These are phyloP conservation scores for Capsicum baccatum DNA, from an alignment of 257 asterid genomes.

Conservation along the genomic window DNA sequence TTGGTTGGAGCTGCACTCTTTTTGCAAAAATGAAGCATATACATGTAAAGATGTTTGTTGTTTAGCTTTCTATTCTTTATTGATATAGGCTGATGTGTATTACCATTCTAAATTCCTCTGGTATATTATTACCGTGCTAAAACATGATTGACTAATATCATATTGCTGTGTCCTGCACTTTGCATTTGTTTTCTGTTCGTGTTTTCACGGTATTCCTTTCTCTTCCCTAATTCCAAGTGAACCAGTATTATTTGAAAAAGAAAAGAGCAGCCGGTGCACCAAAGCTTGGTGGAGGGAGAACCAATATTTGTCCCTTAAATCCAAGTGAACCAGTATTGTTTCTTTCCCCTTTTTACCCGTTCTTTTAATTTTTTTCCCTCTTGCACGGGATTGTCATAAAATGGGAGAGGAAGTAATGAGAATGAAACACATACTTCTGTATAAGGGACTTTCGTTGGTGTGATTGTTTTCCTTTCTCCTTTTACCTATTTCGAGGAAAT, in stretches of 20 bases:
- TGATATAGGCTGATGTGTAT: slow-evolving; percentile 18
- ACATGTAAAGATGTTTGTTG: slow-evolving; percentile 15
- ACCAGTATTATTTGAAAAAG: too few species aligned
- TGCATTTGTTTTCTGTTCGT: neutral
- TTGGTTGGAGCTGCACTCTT: slow-evolving; percentile 86
- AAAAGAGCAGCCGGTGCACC: too few species aligned
- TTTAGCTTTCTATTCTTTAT: slow-evolving; percentile 18
- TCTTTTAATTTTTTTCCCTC: too few species aligned
- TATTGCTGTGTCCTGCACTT: neutral
- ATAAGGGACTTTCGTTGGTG: neutral
- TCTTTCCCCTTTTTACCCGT: neutral
- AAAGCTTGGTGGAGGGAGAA: too few species aligned
- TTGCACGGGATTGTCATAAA: too few species aligned
- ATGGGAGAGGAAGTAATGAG: neutral
- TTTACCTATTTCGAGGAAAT: neutral
- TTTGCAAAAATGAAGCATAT: slow-evolving; percentile 55
- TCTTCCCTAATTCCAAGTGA: neutral
- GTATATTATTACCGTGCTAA: neutral
- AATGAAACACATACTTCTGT: neutral
- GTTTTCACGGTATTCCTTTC: neutral
- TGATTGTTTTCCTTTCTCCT: too few species aligned
- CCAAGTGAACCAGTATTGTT: neutral
- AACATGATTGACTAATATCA: neutral
- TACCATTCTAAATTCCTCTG: neutral
- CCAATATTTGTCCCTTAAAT: neutral